phyloP scores from a whole-genome alignment of 176 grass and related monocot species.

The Phoenix dactylifera region DNA sequence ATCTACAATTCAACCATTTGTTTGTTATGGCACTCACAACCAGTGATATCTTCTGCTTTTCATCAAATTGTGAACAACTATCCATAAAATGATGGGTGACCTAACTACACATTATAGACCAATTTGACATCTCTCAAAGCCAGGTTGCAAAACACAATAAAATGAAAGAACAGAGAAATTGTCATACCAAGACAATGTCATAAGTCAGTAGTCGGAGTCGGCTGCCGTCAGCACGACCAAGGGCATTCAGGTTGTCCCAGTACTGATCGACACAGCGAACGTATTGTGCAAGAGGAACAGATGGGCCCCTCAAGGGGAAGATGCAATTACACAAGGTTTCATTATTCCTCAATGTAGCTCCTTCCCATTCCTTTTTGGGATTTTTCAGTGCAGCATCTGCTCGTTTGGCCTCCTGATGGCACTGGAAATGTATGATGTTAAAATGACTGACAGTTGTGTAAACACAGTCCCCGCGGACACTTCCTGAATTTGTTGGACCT shows the following conservation, averaged over 20 bases:
- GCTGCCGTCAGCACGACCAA: constrained; percentile 80
- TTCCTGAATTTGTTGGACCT: constrained; percentile 52
- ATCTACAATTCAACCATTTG: too few relatives aligned
- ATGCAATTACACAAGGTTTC: constrained; percentile 98
- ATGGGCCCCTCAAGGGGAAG: constrained; percentile 71
- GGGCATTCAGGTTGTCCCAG: constrained; percentile 86
- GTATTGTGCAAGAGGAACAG: constrained; percentile 74
- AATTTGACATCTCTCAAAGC: too few relatives aligned
- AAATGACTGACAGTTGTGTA: constrained; percentile 95
- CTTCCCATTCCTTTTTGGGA: constrained; percentile 99
- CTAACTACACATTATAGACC: too few relatives aligned
- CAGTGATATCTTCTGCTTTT: too few relatives aligned
- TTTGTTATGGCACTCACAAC: too few relatives aligned
- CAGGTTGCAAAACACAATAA: constrained; percentile 1
- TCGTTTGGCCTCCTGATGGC: constrained; percentile 92
- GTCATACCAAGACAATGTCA: constrained; percentile 88
- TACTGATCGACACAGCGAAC: constrained; percentile 87
- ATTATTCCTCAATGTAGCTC: constrained; percentile 89
- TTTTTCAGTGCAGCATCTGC: constrained; percentile 85
- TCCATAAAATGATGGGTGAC: too few relatives aligned
- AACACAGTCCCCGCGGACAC: constrained; percentile 79
- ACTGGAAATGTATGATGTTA: constrained; percentile 97
- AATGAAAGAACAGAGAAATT: not conserved
- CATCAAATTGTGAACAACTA: too few relatives aligned
- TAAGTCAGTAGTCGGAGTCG: constrained; percentile 82